phyloP scores from a whole-genome alignment of 2,329 filamentous ascomycete species.

The Phyllosticta paracitricarpa region DNA sequence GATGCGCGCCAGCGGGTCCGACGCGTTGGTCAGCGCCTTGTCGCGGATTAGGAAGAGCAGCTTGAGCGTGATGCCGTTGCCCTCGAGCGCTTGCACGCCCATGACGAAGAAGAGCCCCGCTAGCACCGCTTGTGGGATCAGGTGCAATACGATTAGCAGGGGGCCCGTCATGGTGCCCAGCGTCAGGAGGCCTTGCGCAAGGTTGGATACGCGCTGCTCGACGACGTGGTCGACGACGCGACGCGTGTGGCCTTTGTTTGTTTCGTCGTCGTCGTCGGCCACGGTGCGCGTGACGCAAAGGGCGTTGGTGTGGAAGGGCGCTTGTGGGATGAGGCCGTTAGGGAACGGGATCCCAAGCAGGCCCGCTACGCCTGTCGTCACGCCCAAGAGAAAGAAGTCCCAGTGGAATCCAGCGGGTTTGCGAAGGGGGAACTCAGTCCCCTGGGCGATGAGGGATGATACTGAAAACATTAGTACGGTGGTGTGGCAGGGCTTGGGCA shows the following conservation, averaged over 20 bases:
- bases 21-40: constrained; percentile 36
- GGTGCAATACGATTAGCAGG: constrained; percentile 42
- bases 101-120: constrained; percentile 50
- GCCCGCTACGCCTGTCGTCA: constrained; percentile 45
- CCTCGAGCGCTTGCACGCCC: constrained; percentile 42
- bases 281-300: constrained; percentile 34
- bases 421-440: constrained; percentile 44
- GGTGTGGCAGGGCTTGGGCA: constrained; percentile 12
- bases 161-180: constrained; percentile 49
- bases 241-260: constrained; percentile 33
- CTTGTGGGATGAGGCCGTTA: constrained; percentile 50
- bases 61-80: constrained; percentile 45
- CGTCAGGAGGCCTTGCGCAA: constrained; percentile 44
- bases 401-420: constrained; percentile 53
- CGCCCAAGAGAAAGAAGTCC: constrained; percentile 50
- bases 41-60: constrained; percentile 41
- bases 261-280: constrained; percentile 26
- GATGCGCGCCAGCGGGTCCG: constrained; percentile 38
- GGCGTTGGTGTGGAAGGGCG: constrained; percentile 49
- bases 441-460: constrained; percentile 47
- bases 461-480: constrained; percentile 16
- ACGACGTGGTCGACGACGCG: constrained; percentile 40
- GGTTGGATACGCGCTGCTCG: constrained; percentile 47
- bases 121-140: constrained; percentile 46
- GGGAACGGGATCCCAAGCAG: constrained; percentile 49